Evolutionary conservation across 306 rosid genomes (phyloP).

Genomic region (Glycine latifolia): DNA sequence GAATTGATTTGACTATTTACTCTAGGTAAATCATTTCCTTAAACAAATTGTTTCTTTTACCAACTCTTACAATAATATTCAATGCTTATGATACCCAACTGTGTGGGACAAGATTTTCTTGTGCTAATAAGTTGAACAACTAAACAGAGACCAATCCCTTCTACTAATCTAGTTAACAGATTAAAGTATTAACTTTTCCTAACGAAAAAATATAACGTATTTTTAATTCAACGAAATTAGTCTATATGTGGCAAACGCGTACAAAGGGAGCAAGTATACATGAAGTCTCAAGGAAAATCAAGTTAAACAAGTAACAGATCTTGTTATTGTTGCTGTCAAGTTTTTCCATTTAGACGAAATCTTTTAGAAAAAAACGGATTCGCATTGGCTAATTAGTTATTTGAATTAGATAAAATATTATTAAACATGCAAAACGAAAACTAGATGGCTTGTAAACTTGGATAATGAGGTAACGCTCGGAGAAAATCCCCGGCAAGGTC

Average conservation of each 20-base stretch:
- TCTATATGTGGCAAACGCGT: conserved; percentile 2
- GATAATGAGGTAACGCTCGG: conserved; percentile 51
- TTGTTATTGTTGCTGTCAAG: conserved; percentile 41
- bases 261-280: conserved; percentile 20
- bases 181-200: not conserved
- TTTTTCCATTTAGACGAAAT: conserved; percentile 42
- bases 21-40: not conserved
- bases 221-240: conserved; percentile 35
- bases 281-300: conserved; percentile 45
- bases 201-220: conserved; percentile 16
- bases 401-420: conserved; percentile 13
- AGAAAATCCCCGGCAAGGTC: conserved; percentile 49
- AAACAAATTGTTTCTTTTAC: conserved; percentile 15
- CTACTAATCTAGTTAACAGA: conserved; percentile 24
- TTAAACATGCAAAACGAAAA: conserved; percentile 23
- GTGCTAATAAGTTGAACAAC: conserved; percentile 47
- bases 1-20: not conserved
- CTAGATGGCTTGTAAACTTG: conserved; percentile 48
- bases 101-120: conserved; percentile 31
- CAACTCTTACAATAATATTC: conserved; percentile 41
- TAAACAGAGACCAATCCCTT: conserved; percentile 37
- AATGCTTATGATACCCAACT: conserved; percentile 12
- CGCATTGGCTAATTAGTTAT: not conserved
- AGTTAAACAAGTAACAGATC: conserved; percentile 38
- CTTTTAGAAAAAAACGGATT: not conserved